phyloP scores from a whole-genome alignment of 106 monocot genomes.

The Dactylorhiza incarnata region DNA sequence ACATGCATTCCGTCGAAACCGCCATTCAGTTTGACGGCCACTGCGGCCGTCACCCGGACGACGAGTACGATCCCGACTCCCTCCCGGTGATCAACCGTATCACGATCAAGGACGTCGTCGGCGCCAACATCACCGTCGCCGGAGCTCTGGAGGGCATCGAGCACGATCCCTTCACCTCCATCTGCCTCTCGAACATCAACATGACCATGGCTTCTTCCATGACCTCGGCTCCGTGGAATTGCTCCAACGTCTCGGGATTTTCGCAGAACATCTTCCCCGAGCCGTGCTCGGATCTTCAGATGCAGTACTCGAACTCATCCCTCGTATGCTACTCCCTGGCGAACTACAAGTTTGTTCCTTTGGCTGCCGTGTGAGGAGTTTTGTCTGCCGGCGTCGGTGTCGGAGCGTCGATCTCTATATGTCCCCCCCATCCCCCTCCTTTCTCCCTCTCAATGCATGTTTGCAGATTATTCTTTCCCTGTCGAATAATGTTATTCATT shows the following conservation, averaged over 20 bases:
- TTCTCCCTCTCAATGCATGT: not conserved
- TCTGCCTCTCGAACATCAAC: slow-evolving; percentile 63
- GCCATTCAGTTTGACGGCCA: slow-evolving; percentile 60
- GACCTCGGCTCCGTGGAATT: slow-evolving; percentile 43
- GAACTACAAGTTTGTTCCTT: slow-evolving; percentile 19
- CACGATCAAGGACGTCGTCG: slow-evolving; percentile 56
- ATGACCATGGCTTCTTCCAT: slow-evolving; percentile 23
- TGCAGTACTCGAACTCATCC: slow-evolving; percentile 36
- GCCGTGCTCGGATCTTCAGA: slow-evolving; percentile 50
- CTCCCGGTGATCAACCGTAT: slow-evolving; percentile 47
- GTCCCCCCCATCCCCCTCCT: not conserved
- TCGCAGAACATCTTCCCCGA: slow-evolving; percentile 59
- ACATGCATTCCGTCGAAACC: slow-evolving; percentile 43
- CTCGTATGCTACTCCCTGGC: slow-evolving; percentile 37
- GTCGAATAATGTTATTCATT: slow-evolving; percentile 5
- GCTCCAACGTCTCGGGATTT: slow-evolving; percentile 64
- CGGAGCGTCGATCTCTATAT: not conserved
- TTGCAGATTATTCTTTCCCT: slow-evolving; percentile 5
- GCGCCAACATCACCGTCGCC: slow-evolving; percentile 39
- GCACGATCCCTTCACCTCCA: slow-evolving; percentile 46
- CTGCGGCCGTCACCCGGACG: slow-evolving; percentile 55
- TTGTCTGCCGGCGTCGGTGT: not conserved
- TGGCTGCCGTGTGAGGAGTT: slow-evolving; percentile 15
- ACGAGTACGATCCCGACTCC: slow-evolving; percentile 36
- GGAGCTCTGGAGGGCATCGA: slow-evolving; percentile 59